Conservation (phyloP, 345 rosid genomes). For the Balakata baccata region DNA sequence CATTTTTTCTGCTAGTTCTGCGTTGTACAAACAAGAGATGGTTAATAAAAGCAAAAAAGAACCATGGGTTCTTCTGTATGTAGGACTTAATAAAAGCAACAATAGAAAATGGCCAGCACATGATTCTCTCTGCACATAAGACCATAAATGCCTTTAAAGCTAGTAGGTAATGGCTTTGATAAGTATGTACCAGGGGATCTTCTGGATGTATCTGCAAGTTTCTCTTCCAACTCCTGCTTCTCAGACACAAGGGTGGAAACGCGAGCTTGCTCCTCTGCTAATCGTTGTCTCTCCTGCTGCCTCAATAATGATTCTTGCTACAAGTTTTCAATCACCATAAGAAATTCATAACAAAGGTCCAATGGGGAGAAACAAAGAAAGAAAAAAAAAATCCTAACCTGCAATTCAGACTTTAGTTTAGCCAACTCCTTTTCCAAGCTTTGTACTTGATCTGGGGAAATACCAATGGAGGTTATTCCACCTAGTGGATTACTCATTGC, state of each 20-base stretch:
- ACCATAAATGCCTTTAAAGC: background rate
- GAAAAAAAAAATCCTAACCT: constrained; percentile 43
- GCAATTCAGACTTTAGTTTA: constrained; percentile 55
- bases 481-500: constrained; percentile 45
- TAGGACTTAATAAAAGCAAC: no score
- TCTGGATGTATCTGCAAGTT: constrained; percentile 45
- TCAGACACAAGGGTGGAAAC: constrained; percentile 58
- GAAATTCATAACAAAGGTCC: constrained; percentile 20
- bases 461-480: constrained; percentile 46
- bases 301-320: constrained; percentile 65
- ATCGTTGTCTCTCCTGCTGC: constrained; percentile 56
- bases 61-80: background rate
- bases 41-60: background rate
- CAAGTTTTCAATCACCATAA: constrained; percentile 29
- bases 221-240: constrained; percentile 75
- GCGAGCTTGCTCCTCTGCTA: constrained; percentile 61
- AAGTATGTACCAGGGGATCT: constrained; percentile 45
- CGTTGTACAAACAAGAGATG: constrained; percentile 13
- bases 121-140: background rate
- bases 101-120: background rate
- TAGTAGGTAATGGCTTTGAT: background rate
- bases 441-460: constrained; percentile 53
- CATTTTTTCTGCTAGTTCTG: constrained; percentile 45
- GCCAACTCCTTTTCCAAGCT: constrained; percentile 70
- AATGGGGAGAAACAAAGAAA: background rate